These are phyloP conservation scores for Penicillium waksmanii DNA, from an alignment of 495 filamentous ascomycete species.

Conservation along the genomic window DNA sequence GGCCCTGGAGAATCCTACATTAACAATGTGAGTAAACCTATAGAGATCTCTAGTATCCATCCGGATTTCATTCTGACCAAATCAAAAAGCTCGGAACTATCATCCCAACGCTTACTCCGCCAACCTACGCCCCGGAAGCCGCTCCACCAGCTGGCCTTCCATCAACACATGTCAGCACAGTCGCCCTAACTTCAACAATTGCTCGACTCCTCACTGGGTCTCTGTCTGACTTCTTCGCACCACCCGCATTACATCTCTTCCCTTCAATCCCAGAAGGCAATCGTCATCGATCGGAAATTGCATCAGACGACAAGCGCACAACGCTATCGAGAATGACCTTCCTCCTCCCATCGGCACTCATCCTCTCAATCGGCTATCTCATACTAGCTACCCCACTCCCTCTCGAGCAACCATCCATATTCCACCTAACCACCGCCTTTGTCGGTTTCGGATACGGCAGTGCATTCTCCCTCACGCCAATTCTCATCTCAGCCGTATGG, in stretches of 20 bases:
- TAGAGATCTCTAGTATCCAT: background rate
- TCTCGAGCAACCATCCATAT: slow-evolving; percentile 66
- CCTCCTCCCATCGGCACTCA: slow-evolving; percentile 71
- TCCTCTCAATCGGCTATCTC: slow-evolving; percentile 77
- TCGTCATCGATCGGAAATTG: slow-evolving; percentile 19
- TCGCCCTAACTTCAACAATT: slow-evolving; percentile 88
- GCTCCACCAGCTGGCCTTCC: slow-evolving; percentile 65
- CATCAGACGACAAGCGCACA: slow-evolving; percentile 38
- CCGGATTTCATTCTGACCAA: background rate
- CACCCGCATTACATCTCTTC: slow-evolving; percentile 51
- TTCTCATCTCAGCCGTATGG: slow-evolving; percentile 93
- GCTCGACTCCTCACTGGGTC: slow-evolving; percentile 84
- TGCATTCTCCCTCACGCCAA: slow-evolving; percentile 84
- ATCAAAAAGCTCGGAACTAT: slow-evolving; percentile 75
- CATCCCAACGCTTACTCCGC: slow-evolving; percentile 80
- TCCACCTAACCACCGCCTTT: slow-evolving; percentile 78
- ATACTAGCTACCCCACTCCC: slow-evolving; percentile 72
- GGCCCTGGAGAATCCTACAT: slow-evolving; percentile 96
- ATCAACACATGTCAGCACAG: slow-evolving; percentile 88
- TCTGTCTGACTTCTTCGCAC: slow-evolving; percentile 85
- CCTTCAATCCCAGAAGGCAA: slow-evolving; percentile 37
- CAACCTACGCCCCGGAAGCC: slow-evolving; percentile 45
- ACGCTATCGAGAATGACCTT: slow-evolving; percentile 78
- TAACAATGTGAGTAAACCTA: slow-evolving; percentile 66
- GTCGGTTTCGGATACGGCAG: slow-evolving; percentile 92